Percentiles rank a stretch among this genome's conserved stretches.
These are phyloP conservation scores for Trematosphaeria pertusa DNA, from an alignment of 2,329 filamentous ascomycete genomes.

Conservation along the genomic window DNA sequence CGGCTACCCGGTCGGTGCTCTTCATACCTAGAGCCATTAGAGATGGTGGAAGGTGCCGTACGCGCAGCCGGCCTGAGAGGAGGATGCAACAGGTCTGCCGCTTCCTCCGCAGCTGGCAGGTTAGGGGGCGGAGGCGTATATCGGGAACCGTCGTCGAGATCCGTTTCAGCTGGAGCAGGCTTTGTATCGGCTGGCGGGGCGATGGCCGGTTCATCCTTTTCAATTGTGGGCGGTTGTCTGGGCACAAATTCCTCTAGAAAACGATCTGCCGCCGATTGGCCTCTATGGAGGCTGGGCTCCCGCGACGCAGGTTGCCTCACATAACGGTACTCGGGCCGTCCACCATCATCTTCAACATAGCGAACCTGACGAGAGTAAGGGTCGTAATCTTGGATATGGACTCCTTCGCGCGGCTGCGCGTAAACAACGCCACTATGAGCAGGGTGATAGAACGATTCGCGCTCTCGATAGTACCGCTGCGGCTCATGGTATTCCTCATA, in stretches of 20 bases:
- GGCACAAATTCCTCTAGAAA: slow-evolving; percentile 44
- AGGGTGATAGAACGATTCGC: slow-evolving; percentile 37
- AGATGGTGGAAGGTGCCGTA: slow-evolving; percentile 36
- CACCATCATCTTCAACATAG: slow-evolving; percentile 35
- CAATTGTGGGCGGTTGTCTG: slow-evolving; percentile 22
- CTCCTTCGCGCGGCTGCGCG: slow-evolving; percentile 36
- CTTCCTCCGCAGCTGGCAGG: slow-evolving; percentile 20
- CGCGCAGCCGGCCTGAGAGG: slow-evolving; percentile 27
- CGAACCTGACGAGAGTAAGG: slow-evolving; percentile 35
- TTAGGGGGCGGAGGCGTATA: slow-evolving; percentile 39
- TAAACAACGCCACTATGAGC: slow-evolving; percentile 34
- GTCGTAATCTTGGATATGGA: slow-evolving; percentile 33
- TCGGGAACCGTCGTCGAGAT: slow-evolving; percentile 35
- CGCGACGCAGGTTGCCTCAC: slow-evolving; percentile 27
- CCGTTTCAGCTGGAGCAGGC: slow-evolving; percentile 22
- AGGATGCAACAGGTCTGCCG: slow-evolving; percentile 18
- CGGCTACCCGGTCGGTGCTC: slow-evolving; percentile 31
- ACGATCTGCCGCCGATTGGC: slow-evolving; percentile 42
- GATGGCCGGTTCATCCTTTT: slow-evolving; percentile 18
- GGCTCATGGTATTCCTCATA: slow-evolving; percentile 41
- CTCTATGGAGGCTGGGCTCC: slow-evolving; percentile 29
- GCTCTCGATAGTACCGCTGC: slow-evolving; percentile 41
- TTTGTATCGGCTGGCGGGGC: slow-evolving; percentile 23
- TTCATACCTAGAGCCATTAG: slow-evolving; percentile 43
- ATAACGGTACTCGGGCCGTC: slow-evolving; percentile 30